Evolutionary conservation across 1,139 yeast species (phyloP), one percentile per base, ranked within the genome.

Genomic region (Taiozyma sp.): DNA sequence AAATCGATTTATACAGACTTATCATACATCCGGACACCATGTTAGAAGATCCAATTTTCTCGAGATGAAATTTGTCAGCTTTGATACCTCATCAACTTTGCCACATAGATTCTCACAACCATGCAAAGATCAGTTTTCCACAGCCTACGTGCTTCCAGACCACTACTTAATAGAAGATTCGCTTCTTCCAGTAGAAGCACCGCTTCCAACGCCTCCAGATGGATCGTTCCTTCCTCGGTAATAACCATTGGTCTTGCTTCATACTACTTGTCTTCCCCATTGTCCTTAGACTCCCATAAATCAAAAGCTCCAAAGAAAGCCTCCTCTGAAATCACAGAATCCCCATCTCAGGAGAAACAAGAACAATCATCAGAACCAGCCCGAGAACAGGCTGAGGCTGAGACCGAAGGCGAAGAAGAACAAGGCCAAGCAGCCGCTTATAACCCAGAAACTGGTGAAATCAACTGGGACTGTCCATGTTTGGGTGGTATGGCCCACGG

Each of bases 401-500:
- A 60, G 36, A 55, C 50, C 22, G 50, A 46, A 39, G 62, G 55
- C 4, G 61, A 51, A 27, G 56, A 48, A 27, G 62, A 41, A 8
- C 43, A 38, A 2, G 41, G 32, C 8, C 75, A 70, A 56, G 69
- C 74, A 53, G 90, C 90, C 44, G 97, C 99, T 3, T 93, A 84
- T 72, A 83, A 93, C 72, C 98, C 98, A 46, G 97, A 89, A 64
- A 93, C 99, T 7, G 99, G 99, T 41, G 99, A 93, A 70, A 95
- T 95, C 71, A 93, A 95, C 81, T 95, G 99, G 99, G 99, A 95
- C 67, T 95, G 99, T 70, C 97, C 99, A n/a, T 95, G 99, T 72
- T 77, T 95, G 54, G 99, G 99, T 43, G 99, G 99, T 48, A 93
- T 93, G 98, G 98, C 99, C 44, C 79, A 91, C 58, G 99, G 99